These are phyloP conservation scores for Calcarisporium arbuscula DNA, from an alignment of 2,329 filamentous ascomycete genomes.

Conservation along the genomic window DNA sequence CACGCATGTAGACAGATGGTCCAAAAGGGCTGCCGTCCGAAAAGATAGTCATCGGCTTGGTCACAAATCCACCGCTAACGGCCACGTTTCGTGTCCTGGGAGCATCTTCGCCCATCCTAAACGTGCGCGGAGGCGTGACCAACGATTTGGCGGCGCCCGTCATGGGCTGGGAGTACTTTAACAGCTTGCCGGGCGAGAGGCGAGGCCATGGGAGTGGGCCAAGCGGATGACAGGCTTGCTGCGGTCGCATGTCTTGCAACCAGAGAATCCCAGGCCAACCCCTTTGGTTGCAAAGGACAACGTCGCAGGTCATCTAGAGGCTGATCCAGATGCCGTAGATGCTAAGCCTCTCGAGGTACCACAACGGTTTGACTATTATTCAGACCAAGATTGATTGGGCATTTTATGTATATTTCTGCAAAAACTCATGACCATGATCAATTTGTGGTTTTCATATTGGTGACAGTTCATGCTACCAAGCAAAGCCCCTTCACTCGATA, in stretches of 20 bases:
- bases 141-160: conserved; percentile 76
- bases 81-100: conserved; percentile 44
- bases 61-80: conserved; percentile 75
- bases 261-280: not conserved
- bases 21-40: conserved; percentile 61
- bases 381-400: conserved; percentile 17
- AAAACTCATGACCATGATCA: too few species aligned
- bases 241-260: conserved; percentile 21
- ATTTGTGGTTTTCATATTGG: too few species aligned
- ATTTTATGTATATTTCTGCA: too few species aligned
- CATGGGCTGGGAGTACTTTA: conserved; percentile 96
- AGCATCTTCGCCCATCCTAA: conserved; percentile 40
- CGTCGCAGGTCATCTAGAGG: conserved; percentile 5
- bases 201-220: conserved; percentile 73
- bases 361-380: conserved; percentile 26
- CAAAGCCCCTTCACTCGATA: too few species aligned
- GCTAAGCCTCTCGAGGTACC: conserved; percentile 23
- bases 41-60: conserved; percentile 72
- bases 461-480: too few species aligned
- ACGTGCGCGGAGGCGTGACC: conserved; percentile 41
- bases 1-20: conserved; percentile 46
- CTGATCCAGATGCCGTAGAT: conserved; percentile 19
- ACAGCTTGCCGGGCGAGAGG: conserved; percentile 61
- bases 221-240: conserved; percentile 51
- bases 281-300: not conserved